Evolutionary conservation across 148 eudicot genomes (phyloP), one percentile per base, ranked within the genome.

Genomic region (Fagopyrum homotropicum): DNA sequence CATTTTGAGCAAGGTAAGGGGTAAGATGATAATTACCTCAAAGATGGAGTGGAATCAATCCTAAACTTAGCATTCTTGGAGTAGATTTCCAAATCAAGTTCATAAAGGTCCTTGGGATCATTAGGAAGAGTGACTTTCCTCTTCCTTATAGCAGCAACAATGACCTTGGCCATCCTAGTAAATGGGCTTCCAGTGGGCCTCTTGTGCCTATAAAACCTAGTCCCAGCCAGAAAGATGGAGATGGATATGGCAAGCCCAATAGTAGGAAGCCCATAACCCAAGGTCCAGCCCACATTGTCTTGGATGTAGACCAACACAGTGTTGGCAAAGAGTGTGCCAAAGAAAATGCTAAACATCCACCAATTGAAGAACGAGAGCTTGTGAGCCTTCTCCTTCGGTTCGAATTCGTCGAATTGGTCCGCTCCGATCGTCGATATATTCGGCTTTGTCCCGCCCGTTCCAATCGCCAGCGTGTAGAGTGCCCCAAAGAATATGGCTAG

Each of bases 301-400:
- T 92, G 94, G 55, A 88, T 83, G 83, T 90, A 92, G 8, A 92
- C 97, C 26, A 92, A 78, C 45, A 86, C 74, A 0, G 94, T 90
- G 85, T 89, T 92, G 52, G 97, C 94, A 78, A 92, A 92, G 64
- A 92, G 86, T 7, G 92, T 88, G 4, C 97, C 97, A 44, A 87
- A 78, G 80, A 91, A 91, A 30, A 91, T 89, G 78, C 97, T 88
- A 46, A 91, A 91, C 92, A 86, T 84, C 97, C 97, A 91, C 97
- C 97, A 92, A 71, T 92, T 92, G 81, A 91, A 91, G 86, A 91
- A 91, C 22, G 94, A 88, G 16, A 88, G 84, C 73, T 91, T 89
- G 5, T 88, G 94, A 75, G 81, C 78, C 73, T 89, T 89, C 73
- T 89, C 97, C 44, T 86, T 89, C 9, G 92, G 94, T 40, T 89